Evolutionary conservation across 2,329 filamentous ascomycete species (phyloP), one percentile per base, ranked within the genome.

Genomic region (Tolypocladium album): DNA sequence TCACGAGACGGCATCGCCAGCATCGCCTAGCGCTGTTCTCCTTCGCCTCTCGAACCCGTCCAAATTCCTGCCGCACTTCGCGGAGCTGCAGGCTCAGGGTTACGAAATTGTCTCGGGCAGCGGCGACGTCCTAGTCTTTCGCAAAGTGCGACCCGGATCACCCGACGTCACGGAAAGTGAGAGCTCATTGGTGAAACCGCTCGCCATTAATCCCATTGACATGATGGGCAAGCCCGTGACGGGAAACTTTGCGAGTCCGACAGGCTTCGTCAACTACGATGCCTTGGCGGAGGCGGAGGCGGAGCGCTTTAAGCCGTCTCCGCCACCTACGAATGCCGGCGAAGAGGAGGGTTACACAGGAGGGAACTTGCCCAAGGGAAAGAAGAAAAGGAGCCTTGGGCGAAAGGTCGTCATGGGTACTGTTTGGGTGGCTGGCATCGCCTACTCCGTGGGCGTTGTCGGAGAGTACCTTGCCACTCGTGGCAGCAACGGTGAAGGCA

Each of bases 91-190:
- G 61, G 74, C 76, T 0, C 77, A 87, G 59, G 87, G 87, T 0
- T 90, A 85, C 63, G 86, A 88, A 65, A 84, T 89, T 45, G 79
- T 86, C 1, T 84, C 86, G 2, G 86, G 85, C 1, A 78, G 78
- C 56, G 81, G 80, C 7, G 80, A 89, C 63, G 76, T 88, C 5
- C 76, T 90, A 34, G 79, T 90, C 4, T 88, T 89, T 67, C 84
- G 84, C 63, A 86, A 88, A 70, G 78, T 83, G 4, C 75, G 72
- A 34, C 60, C 64, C 12, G 63, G 63, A 1, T 38, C 59, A 13
- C 20, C 55, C 36, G 45, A 53, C 3, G 40, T 31, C 22, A 11
- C 52, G 2, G 60, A 60, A 56, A 64, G 58, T 56, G 59, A 53
- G 36, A n/a, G 55, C 27, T 34, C 42, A 43, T 56, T 24, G 50